A percentile compares a stretch with the other conserved stretches of the same genome.
phyloP scores from a whole-genome alignment of 1,284 basidiomycete genomes.

The Pseudozyma pruni region DNA sequence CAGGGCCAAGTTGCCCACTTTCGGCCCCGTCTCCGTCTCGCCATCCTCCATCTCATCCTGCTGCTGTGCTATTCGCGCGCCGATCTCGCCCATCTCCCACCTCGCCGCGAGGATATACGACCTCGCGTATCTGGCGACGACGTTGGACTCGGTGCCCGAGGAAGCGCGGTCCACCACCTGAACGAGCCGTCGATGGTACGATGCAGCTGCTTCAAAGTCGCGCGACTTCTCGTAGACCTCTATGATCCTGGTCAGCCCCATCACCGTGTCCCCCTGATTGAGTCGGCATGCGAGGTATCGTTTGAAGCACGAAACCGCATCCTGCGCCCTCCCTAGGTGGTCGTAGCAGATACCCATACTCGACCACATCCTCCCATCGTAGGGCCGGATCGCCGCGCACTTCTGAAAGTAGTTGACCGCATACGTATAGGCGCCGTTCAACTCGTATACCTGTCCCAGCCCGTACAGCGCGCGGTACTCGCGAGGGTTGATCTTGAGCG shows the following conservation, averaged over 20 bases:
- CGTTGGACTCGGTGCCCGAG: conserved; percentile 49
- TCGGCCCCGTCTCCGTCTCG: conserved; percentile 6
- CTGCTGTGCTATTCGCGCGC: conserved; percentile 23
- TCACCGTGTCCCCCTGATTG: conserved; percentile 58
- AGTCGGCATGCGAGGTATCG: conserved; percentile 63
- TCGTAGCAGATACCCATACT: conserved; percentile 94
- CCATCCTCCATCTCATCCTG: conserved; percentile 29
- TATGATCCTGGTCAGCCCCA: conserved; percentile 59
- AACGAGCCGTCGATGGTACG: conserved; percentile 63
- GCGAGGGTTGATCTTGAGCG: conserved; percentile 93
- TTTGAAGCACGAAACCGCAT: conserved; percentile 64
- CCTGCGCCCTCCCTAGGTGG: conserved; percentile 73
- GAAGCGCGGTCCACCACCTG: conserved; percentile 55
- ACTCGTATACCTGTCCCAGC: conserved; percentile 95
- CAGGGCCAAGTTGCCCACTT: conserved; percentile 54
- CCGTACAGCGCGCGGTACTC: conserved; percentile 96
- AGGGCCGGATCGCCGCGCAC: conserved; percentile 90
- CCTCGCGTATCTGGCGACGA: conserved; percentile 53
- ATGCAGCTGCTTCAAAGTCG: conserved; percentile 48
- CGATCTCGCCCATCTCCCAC: conserved; percentile 66
- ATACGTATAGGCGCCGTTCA: conserved; percentile 95
- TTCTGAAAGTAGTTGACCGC: conserved; percentile 96
- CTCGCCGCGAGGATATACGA: conserved; percentile 63
- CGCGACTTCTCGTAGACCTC: conserved; percentile 60
- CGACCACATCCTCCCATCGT: conserved; percentile 95